Evolutionary conservation across 2,329 filamentous ascomycete species (phyloP).

Genomic region (Penicillium sp.): DNA sequence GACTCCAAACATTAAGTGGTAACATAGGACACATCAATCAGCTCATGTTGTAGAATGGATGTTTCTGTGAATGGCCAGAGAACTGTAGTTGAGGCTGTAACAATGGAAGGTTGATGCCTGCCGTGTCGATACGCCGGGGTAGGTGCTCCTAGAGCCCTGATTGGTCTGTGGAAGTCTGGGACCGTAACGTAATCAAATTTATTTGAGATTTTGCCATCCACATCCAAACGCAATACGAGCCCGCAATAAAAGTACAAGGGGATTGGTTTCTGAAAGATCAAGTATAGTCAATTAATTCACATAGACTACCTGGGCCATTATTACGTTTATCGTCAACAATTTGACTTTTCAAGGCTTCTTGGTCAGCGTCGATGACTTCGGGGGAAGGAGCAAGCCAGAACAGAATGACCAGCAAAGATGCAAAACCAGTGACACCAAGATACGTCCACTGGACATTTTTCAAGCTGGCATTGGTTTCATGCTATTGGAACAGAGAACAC

Average conservation of each 20-base stretch:
- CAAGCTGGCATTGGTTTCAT: no score
- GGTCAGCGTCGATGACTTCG: no score
- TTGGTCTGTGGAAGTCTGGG: not conserved
- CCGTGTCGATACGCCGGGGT: not conserved
- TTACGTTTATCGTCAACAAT: no score
- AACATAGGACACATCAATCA: not conserved
- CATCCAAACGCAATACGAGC: not conserved
- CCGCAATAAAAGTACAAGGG: not conserved
- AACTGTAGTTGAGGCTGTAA: not conserved
- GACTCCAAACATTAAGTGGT: not conserved
- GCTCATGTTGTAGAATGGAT: not conserved
- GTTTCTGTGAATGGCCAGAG: not conserved
- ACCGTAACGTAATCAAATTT: conserved; percentile 3
- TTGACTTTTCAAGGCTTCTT: no score
- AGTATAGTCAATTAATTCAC: not conserved
- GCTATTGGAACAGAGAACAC: no score
- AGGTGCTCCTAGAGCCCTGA: not conserved
- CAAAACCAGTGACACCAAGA: no score
- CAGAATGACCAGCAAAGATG: no score
- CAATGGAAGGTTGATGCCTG: not conserved
- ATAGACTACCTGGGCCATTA: not conserved
- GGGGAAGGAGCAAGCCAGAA: no score
- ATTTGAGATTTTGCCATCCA: not conserved
- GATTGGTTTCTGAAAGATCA: no score
- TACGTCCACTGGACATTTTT: no score